A percentile compares a stretch with the other conserved stretches of the same genome.
Evolutionary conservation across 495 filamentous ascomycete genomes (phyloP).

Genomic region (Aspergillus leporis): DNA sequence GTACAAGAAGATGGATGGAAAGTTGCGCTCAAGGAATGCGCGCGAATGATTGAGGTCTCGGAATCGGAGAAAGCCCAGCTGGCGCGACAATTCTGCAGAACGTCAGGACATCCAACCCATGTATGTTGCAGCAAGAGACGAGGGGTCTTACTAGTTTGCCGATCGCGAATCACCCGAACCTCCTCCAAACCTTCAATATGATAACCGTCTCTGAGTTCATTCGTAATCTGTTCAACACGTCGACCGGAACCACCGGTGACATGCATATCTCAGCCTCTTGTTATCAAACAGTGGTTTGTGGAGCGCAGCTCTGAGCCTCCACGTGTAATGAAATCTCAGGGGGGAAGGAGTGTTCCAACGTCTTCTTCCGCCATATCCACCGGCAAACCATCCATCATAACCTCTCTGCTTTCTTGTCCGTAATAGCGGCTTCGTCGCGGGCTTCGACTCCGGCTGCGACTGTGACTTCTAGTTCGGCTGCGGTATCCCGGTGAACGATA

Average conservation of each 20-base stretch:
- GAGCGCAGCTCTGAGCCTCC: conserved; percentile 16
- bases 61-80: conserved; percentile 71
- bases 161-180: conserved; percentile 65
- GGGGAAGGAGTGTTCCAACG: conserved; percentile 54
- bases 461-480: conserved; percentile 45
- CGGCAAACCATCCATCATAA: conserved; percentile 63
- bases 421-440: conserved; percentile 43
- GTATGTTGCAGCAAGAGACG: background rate
- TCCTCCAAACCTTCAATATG: conserved; percentile 60
- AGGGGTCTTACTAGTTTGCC: conserved; percentile 57
- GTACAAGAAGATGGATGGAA: conserved; percentile 62
- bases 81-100: conserved; percentile 55
- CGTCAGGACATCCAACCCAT: conserved; percentile 2
- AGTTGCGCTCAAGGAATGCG: conserved; percentile 65
- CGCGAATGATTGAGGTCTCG: conserved; percentile 57
- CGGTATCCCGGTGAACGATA: conserved; percentile 53
- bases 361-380: conserved; percentile 62
- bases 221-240: conserved; percentile 55
- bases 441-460: conserved; percentile 44
- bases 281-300: conserved; percentile 22
- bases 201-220: conserved; percentile 60
- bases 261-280: conserved; percentile 48
- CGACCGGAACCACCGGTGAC: conserved; percentile 32
- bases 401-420: conserved; percentile 56
- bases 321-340: conserved; percentile 15